Conservation (phyloP, 345 rosid species). For the Dovyalis caffra region DNA sequence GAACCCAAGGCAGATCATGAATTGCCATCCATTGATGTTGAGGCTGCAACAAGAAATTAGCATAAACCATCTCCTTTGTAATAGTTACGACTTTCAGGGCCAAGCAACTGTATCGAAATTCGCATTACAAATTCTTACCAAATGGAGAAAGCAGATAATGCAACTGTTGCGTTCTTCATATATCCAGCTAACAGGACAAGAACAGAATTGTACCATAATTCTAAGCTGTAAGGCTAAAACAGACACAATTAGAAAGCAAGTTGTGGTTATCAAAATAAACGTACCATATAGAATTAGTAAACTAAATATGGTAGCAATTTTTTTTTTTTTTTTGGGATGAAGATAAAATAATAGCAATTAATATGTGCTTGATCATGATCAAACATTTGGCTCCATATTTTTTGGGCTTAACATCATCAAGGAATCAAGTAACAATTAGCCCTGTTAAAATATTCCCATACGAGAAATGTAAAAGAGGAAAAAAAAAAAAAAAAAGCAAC, state of each 20-base stretch:
- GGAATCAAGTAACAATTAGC: too few species aligned
- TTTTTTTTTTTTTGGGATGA: too few species aligned
- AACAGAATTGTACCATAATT: constrained; percentile 70
- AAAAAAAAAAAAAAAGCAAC: neutral
- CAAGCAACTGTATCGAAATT: constrained; percentile 46
- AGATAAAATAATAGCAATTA: too few species aligned
- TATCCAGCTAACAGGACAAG: constrained; percentile 76
- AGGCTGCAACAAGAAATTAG: constrained; percentile 26
- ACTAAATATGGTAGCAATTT: too few species aligned
- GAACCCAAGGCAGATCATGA: constrained; percentile 44
- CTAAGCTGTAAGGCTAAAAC: constrained; percentile 48
- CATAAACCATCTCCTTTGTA: too few species aligned
- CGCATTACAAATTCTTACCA: constrained; percentile 48
- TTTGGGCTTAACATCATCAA: too few species aligned
- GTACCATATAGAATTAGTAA: too few species aligned
- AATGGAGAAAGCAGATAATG: constrained; percentile 78
- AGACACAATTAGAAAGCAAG: neutral
- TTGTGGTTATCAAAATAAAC: neutral
- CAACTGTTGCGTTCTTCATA: constrained; percentile 50
- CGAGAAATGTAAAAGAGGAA: neutral
- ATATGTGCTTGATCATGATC: too few species aligned
- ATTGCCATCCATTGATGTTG: constrained; percentile 35
- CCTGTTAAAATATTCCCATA: too few species aligned
- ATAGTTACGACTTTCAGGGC: constrained; percentile 31
- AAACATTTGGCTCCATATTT: too few species aligned